Evolutionary conservation across 2,329 filamentous ascomycete genomes (phyloP).

Genomic region (Reticulascus tulasneorum): DNA sequence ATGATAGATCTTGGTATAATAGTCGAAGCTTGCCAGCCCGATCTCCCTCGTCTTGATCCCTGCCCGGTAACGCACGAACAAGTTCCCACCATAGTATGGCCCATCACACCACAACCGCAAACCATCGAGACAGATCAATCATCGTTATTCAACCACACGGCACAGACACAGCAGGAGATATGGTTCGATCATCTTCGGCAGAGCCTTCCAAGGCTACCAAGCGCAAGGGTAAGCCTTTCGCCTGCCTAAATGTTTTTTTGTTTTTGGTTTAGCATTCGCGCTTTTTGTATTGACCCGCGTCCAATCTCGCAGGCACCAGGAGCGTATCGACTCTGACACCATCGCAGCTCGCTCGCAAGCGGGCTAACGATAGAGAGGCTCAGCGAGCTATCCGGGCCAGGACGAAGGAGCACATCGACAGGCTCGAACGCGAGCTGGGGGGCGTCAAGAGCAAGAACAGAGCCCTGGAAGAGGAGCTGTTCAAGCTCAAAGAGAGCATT

Average conservation of each 20-base stretch:
- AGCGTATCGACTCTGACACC: constrained; percentile 85
- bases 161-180: constrained; percentile 19
- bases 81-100: constrained; percentile 8
- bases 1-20: constrained; percentile 14
- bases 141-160: constrained; percentile 10
- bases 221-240: constrained; percentile 37
- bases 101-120: constrained; percentile 12
- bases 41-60: constrained; percentile 7
- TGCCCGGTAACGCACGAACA: constrained; percentile 11
- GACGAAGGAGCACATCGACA: constrained; percentile 82
- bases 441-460: constrained; percentile 60
- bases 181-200: constrained; percentile 39
- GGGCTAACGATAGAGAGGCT: constrained; percentile 87
- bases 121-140: constrained; percentile 9
- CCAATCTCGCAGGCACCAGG: constrained; percentile 48
- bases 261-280: not conserved
- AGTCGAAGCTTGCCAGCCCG: constrained; percentile 10
- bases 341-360: constrained; percentile 83
- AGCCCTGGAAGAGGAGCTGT: constrained; percentile 50
- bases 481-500: constrained; percentile 40
- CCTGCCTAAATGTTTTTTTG: constrained; percentile 1
- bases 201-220: constrained; percentile 40
- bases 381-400: constrained; percentile 83
- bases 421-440: constrained; percentile 68
- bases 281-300: constrained; percentile 5